These are phyloP conservation scores for Xylaria venustula DNA, from an alignment of 495 filamentous ascomycete genomes.

Conservation along the genomic window DNA sequence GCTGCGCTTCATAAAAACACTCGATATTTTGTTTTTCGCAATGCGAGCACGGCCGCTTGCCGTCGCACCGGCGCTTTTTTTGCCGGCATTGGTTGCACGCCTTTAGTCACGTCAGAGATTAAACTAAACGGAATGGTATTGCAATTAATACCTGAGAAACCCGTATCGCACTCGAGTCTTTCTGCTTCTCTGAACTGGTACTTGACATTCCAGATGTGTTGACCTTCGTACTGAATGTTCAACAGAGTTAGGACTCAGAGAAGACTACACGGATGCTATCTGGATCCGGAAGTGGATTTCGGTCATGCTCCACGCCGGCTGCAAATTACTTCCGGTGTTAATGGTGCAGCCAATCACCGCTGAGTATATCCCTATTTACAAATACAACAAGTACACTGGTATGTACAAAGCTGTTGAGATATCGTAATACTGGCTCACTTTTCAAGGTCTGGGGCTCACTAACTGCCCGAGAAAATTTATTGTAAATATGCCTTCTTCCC, in stretches of 20 bases:
- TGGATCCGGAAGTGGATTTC: background rate
- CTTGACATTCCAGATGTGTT: background rate
- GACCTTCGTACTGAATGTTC: too few species aligned
- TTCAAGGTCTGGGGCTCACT: too few species aligned
- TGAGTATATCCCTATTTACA: background rate
- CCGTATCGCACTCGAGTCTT: background rate
- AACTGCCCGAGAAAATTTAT: too few species aligned
- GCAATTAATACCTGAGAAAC: background rate
- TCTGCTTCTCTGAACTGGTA: background rate
- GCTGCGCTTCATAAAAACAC: conserved; percentile 1
- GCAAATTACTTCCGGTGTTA: conserved; percentile 5
- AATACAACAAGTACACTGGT: too few species aligned
- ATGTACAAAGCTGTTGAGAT: too few species aligned
- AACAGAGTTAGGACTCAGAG: too few species aligned
- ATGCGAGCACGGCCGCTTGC: conserved; percentile 2
- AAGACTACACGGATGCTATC: background rate
- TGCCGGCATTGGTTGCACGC: conserved; percentile 5
- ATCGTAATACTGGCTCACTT: too few species aligned
- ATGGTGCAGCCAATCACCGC: background rate
- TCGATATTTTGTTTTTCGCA: background rate
- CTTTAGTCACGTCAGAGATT: background rate
- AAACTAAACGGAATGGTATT: too few species aligned
- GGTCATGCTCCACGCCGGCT: background rate
- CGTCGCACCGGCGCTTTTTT: conserved; percentile 1
- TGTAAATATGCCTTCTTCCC: background rate